phyloP scores from a whole-genome alignment of 2,329 filamentous ascomycete species.

The Colletotrichum sp. region DNA sequence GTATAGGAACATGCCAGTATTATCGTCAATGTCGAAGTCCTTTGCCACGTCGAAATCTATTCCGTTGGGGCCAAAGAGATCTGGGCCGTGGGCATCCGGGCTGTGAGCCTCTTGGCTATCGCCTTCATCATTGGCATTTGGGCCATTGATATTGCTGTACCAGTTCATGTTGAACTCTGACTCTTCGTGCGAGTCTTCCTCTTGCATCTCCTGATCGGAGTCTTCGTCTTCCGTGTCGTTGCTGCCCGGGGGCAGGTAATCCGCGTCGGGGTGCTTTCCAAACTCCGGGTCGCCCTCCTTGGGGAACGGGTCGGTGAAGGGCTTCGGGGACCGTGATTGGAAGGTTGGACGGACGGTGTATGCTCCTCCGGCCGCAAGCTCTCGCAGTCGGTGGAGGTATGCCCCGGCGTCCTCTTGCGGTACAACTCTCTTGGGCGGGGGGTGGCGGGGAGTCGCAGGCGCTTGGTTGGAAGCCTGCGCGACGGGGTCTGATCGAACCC shows the following conservation, averaged over 20 bases:
- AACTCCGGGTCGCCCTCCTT: background rate
- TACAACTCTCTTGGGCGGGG: background rate
- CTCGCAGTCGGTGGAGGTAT: background rate
- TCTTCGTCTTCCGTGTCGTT: background rate
- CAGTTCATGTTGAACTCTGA: background rate
- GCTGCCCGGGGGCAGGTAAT: background rate
- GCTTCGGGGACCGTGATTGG: background rate
- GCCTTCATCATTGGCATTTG: background rate
- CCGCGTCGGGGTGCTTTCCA: background rate
- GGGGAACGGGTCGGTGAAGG: background rate
- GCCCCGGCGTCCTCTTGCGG: fast-evolving
- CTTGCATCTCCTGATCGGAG: background rate
- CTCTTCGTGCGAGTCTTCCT: background rate
- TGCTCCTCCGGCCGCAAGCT: background rate
- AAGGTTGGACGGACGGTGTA: background rate
- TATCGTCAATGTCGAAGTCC: background rate
- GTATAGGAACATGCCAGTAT: background rate
- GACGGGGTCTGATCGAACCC: background rate
- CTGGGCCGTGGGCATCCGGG: background rate
- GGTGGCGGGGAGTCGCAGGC: background rate
- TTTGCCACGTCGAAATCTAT: background rate
- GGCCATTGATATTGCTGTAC: background rate
- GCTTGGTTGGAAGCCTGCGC: background rate
- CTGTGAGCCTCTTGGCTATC: background rate
- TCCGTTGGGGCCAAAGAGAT: background rate